Evolutionary conservation across 2,329 filamentous ascomycete species (phyloP), one percentile per base, ranked within the genome.

Genomic region (Piedraia hortae): DNA sequence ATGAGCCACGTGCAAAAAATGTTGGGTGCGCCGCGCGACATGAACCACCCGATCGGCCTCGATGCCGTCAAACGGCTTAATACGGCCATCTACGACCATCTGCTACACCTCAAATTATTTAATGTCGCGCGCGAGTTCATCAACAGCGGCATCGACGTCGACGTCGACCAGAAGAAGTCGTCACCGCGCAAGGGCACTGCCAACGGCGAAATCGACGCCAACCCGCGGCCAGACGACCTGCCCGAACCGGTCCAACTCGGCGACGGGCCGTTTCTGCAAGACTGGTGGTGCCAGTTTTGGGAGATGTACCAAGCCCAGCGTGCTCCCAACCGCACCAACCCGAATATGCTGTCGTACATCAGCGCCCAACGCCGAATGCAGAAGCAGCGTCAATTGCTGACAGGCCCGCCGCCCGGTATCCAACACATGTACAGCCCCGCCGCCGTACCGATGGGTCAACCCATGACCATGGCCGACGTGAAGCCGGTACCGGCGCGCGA

Each of bases 221-320:
- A 74, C 33, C 80, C 82, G 42, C 58, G 71, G 19, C 73, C 74
- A 1, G 62, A 68, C 26, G 78, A 89, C 38, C 57, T 93, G 17
- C 82, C 82, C 4, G 56, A 62, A 4, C 68, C 77, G 7, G 65
- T 64, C 30, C 53, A 77, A 4, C 64, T 67, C 21, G 54, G 55
- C 24, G 71, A 70, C 36, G 72, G 62, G 29, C 75, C 74, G 12
- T 93, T 97, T 39, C 55, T 97, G n/a, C 71, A 77, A 34, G 85
- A 93, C 39, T 97, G 85, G 85, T 97, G 88, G 53, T 75, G 69
- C 39, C 60, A 91, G 23, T 97, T 97, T 46, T 93, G 78, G 78
- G 85, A 97, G 38, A 77, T 93, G 35, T 88, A 73, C 47, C 66
- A 66, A 39, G 75, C 77, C 25, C 73, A 82, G 41, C 71, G 75